Conservation (phyloP, 768 basidiomycete species). For the Hericium rajendrae region DNA sequence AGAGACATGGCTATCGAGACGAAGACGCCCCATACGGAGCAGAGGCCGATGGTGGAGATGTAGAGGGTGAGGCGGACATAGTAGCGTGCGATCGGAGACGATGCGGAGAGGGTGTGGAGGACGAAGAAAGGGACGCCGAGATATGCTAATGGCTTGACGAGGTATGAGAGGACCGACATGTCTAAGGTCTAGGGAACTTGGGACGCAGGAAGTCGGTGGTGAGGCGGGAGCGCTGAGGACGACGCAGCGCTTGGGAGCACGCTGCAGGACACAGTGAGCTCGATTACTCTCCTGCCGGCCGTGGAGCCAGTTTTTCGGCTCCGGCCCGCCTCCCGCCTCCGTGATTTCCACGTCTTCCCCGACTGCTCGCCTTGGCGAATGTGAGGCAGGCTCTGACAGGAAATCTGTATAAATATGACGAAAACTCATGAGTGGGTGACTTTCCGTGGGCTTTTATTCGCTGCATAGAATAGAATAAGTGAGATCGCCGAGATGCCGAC, state of each 20-base stretch:
- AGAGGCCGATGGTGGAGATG: constrained; percentile 56
- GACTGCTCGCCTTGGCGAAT: too few species aligned
- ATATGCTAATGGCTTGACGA: constrained; percentile 69
- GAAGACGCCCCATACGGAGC: constrained; percentile 64
- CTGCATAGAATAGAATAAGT: too few species aligned
- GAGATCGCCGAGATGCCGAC: too few species aligned
- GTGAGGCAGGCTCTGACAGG: too few species aligned
- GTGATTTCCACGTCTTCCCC: too few species aligned
- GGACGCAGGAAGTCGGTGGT: too few species aligned
- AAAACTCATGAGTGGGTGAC: too few species aligned
- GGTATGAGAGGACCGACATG: constrained; percentile 54
- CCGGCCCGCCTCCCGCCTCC: too few species aligned
- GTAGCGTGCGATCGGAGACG: constrained; percentile 52
- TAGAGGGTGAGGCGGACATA: constrained; percentile 69
- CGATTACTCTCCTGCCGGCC: not conserved
- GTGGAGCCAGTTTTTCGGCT: too few species aligned
- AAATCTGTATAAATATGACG: too few species aligned
- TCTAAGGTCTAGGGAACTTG: constrained; percentile 3
- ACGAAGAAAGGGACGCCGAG: constrained; percentile 64
- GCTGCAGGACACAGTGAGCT: not conserved
- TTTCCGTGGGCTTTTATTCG: too few species aligned
- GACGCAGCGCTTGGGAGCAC: not conserved
- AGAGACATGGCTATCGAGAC: constrained; percentile 57
- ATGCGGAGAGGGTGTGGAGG: constrained; percentile 47
- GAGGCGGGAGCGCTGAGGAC: too few species aligned